Evolutionary conservation across 108 stramenopile species (phyloP).

Genomic region (Fistulifera solaris): DNA sequence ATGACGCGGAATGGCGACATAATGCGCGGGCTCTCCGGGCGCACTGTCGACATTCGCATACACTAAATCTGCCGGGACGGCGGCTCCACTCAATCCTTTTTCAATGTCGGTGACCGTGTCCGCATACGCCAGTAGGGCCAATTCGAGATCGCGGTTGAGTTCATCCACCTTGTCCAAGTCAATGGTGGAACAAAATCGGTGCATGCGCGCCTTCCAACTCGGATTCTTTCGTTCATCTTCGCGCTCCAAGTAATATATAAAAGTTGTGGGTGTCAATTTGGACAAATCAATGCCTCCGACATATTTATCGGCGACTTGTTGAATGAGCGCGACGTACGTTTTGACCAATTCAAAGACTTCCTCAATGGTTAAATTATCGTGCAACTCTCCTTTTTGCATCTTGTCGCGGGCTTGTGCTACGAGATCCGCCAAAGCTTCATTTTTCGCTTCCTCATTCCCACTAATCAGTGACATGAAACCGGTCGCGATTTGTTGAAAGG

Average conservation of each 20-base stretch:
- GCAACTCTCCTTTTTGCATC: not conserved
- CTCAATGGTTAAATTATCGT: not conserved
- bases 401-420: not conserved
- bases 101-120: constrained; percentile 52
- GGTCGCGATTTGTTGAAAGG: no score
- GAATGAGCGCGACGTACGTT: not conserved
- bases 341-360: constrained; percentile 2
- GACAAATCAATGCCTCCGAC: constrained; percentile 9
- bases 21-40: constrained; percentile 68
- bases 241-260: constrained; percentile 65
- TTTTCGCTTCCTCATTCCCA: no score
- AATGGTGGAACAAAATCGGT: constrained; percentile 52
- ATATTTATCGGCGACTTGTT: constrained; percentile 4
- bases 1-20: constrained; percentile 61
- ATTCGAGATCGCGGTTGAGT: constrained; percentile 45
- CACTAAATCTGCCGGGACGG: constrained; percentile 32
- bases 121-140: constrained; percentile 57
- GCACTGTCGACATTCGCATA: constrained; percentile 42
- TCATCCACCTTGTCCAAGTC: constrained; percentile 46
- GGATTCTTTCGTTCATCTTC: constrained; percentile 70
- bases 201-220: constrained; percentile 66
- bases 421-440: not conserved
- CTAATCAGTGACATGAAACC: no score
- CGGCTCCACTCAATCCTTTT: constrained; percentile 23
- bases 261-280: constrained; percentile 9